A percentile compares a stretch with the other conserved stretches of the same genome.
Evolutionary conservation across 345 rosid genomes (phyloP).

Genomic region (Nasturtium officinale): DNA sequence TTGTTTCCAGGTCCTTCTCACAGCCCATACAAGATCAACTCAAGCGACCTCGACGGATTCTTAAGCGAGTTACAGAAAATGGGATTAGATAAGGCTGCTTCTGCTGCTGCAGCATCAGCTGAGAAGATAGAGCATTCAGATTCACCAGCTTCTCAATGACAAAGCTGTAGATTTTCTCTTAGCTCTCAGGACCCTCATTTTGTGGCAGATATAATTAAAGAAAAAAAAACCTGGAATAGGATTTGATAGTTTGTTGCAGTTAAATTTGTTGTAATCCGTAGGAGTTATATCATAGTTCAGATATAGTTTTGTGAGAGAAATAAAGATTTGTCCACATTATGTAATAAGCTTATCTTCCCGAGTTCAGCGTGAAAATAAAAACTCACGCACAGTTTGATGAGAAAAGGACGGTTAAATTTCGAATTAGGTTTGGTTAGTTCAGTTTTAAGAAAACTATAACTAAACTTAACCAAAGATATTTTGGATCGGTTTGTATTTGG

Average conservation of each 20-base stretch:
- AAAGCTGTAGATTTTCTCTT: neutral
- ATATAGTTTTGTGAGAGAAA: neutral
- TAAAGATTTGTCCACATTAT: neutral
- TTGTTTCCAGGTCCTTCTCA: slow-evolving; percentile 75
- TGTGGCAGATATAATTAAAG: slow-evolving; percentile 1
- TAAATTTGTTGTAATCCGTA: neutral
- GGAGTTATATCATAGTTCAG: neutral
- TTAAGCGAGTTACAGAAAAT: slow-evolving; percentile 64
- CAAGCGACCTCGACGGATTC: slow-evolving; percentile 63
- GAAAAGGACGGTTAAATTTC: too few relatives aligned
- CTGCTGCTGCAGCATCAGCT: slow-evolving; percentile 64
- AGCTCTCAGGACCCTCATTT: slow-evolving; percentile 12
- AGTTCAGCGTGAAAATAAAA: neutral
- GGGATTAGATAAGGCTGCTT: slow-evolving; percentile 68
- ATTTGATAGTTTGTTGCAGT: neutral
- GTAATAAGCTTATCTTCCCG: too few relatives aligned
- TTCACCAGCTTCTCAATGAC: slow-evolving; percentile 21
- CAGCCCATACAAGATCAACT: slow-evolving; percentile 72
- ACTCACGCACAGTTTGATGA: neutral
- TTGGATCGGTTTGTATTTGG: too few relatives aligned
- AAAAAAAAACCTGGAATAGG: slow-evolving; percentile 8
- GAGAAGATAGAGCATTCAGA: slow-evolving; percentile 45
- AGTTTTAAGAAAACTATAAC: too few relatives aligned
- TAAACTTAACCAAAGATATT: too few relatives aligned
- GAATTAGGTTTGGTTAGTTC: too few relatives aligned